Evolutionary conservation across 768 basidiomycete genomes (phyloP).

Genomic region (Rhizopogon sp.): DNA sequence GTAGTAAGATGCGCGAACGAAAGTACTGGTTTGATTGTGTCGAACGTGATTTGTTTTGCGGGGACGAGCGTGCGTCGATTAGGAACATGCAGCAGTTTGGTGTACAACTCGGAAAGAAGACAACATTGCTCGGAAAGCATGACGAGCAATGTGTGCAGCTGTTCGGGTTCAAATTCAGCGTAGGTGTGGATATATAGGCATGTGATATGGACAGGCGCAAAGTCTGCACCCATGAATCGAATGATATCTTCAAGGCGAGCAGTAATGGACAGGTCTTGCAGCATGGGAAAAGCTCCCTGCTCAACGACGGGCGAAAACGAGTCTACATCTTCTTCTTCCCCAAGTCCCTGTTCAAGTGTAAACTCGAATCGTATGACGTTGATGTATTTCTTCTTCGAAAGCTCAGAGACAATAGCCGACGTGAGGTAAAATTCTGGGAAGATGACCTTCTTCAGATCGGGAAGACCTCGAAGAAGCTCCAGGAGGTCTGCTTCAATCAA

Average conservation of each 20-base stretch:
- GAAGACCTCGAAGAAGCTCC: constrained; percentile 35
- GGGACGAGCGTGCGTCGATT: constrained; percentile 9
- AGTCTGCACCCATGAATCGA: constrained; percentile 37
- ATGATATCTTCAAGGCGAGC: constrained; percentile 39
- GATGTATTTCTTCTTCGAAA: constrained; percentile 41
- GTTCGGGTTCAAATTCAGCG: constrained; percentile 34
- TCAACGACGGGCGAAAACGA: constrained; percentile 38
- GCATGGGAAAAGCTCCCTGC: constrained; percentile 47
- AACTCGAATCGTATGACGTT: constrained; percentile 49
- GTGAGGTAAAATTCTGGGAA: constrained; percentile 52
- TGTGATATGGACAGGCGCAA: constrained; percentile 44
- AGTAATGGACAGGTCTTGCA: constrained; percentile 49
- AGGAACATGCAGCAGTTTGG: constrained; percentile 25
- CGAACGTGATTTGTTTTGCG: constrained; percentile 27
- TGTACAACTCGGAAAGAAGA: constrained; percentile 36
- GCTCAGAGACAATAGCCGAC: constrained; percentile 36
- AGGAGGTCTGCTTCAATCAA: constrained; percentile 37
- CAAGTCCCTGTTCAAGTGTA: constrained; percentile 40
- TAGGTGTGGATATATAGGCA: constrained; percentile 48
- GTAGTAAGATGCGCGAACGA: constrained; percentile 20
- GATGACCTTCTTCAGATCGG: constrained; percentile 40
- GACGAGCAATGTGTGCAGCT: constrained; percentile 39
- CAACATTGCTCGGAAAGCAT: constrained; percentile 44
- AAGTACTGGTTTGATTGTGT: constrained; percentile 33
- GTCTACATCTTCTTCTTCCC: constrained; percentile 38